Evolutionary conservation across 179 eudicot genomes (phyloP).

Genomic region (Carnegiea gigantea): DNA sequence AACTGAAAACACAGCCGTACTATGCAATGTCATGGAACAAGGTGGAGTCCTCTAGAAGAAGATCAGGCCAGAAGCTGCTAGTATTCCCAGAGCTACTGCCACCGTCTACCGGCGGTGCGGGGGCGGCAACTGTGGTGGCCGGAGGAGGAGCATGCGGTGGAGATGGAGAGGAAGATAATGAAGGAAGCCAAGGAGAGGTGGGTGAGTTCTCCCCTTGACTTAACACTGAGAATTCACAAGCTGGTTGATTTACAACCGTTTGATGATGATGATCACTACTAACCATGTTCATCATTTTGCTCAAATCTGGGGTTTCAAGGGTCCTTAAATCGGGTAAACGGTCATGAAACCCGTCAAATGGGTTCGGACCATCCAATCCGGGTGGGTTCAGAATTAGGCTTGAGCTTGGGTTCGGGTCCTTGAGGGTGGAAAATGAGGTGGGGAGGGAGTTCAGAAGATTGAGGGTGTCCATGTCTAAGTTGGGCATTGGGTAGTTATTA

Average conservation of each 20-base stretch:
- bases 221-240: constrained; percentile 26
- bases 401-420: neutral
- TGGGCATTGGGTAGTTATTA: constrained; percentile 23
- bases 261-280: neutral
- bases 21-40: constrained; percentile 39
- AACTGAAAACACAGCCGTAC: neutral
- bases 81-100: constrained; percentile 35
- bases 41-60: constrained; percentile 54
- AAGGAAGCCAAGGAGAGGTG: constrained; percentile 46
- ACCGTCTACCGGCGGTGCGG: constrained; percentile 29
- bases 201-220: constrained; percentile 38
- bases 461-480: constrained; percentile 47
- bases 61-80: constrained; percentile 60
- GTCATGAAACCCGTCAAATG: constrained; percentile 26
- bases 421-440: constrained; percentile 25
- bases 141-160: constrained; percentile 31
- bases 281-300: constrained; percentile 23
- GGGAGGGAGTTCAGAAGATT: constrained; percentile 40
- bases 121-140: constrained; percentile 14
- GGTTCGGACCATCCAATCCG: constrained; percentile 18
- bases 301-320: constrained; percentile 23
- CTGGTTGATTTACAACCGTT: neutral
- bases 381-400: constrained; percentile 6
- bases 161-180: constrained; percentile 38
- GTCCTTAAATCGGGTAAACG: constrained; percentile 56